phyloP scores from a whole-genome alignment of 2,329 filamentous ascomycete species.

The Colletotrichum spaethianum region DNA sequence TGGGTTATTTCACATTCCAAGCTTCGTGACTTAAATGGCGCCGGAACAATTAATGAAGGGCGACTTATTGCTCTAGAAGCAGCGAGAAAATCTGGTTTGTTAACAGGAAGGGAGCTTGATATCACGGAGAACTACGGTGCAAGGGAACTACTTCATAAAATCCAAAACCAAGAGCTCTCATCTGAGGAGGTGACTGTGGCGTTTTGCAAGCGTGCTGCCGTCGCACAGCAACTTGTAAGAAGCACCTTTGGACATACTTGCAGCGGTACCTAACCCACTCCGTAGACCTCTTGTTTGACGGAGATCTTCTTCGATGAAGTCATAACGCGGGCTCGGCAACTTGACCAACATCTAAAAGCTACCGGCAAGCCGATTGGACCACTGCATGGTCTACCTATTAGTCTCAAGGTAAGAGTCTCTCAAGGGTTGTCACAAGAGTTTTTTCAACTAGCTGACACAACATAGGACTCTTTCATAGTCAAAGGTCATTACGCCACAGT shows the following conservation, averaged over 20 bases:
- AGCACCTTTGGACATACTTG: accelerated
- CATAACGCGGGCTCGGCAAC: conserved; percentile 56
- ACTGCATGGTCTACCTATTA: conserved; percentile 72
- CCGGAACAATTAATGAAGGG: conserved; percentile 33
- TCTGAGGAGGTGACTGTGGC: conserved; percentile 46
- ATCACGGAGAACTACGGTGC: conserved; percentile 44
- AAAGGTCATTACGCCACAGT: conserved; percentile 65
- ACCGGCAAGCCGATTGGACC: conserved; percentile 65
- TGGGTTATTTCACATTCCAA: conserved; percentile 32
- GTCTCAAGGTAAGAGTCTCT: conserved; percentile 45
- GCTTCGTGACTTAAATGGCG: conserved; percentile 24
- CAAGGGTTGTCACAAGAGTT: neutral
- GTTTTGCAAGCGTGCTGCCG: conserved; percentile 47
- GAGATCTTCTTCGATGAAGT: conserved; percentile 67
- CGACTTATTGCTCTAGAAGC: conserved; percentile 33
- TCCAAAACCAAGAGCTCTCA: conserved; percentile 41
- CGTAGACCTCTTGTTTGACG: conserved; percentile 55
- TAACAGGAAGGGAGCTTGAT: conserved; percentile 43
- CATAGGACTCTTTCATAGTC: conserved; percentile 73
- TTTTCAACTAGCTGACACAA: conserved; percentile 52
- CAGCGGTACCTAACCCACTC: neutral
- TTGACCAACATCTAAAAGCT: conserved; percentile 59
- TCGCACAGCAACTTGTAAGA: conserved; percentile 47
- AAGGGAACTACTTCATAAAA: conserved; percentile 36
- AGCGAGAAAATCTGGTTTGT: conserved; percentile 27